Evolutionary conservation across 495 filamentous ascomycete genomes (phyloP), one percentile per base, ranked within the genome.

Genomic region (Tetracladium marchalianum): DNA sequence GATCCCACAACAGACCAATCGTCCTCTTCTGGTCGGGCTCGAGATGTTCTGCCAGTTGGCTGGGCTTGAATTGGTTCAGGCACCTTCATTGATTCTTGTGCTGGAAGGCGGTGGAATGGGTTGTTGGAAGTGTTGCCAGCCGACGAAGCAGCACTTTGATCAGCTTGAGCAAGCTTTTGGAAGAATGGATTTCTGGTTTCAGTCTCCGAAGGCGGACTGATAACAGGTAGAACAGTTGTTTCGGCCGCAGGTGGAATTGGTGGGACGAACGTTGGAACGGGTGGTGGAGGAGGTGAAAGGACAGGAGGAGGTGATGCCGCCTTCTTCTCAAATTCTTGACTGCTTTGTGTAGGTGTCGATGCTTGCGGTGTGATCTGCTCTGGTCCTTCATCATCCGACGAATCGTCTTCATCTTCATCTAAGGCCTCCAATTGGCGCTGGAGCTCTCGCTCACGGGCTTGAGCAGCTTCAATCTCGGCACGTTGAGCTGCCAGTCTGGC

Each of bases 61-160:
- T 57, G 54, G 10, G 51, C 34, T 3, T 32, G 17, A 15, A 57
- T 41, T 11, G 57, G 53, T 24, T 52, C 54, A 9, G 51, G 50
- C 3, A 43, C 11, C 18, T 41, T 50, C 1, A 42, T 19, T 31
- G 33, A 8, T 17, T 59, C 49, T 39, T 82, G 66, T 50, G 80
- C 82, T 11, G 82, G 75, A 39, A 95, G 70, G 39, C 89, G 85
- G 64, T 92, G 87, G 78, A 98, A 98, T n/a, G 92, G 92, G 56
- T 98, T 98, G 31, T 84, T 93, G 17, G 87, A 87, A 33, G 76
- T 41, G 31, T 64, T 54, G 32, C 69, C 58, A 9, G 68, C 62
- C 33, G 65, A 55, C 35, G 64, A 56, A 41, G 60, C 58, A 8
- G 61, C 41, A 7, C 22, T 27, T 27, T 27, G 22, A 27, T 27